Evolutionary conservation across 2,329 filamentous ascomycete genomes (phyloP).

Genomic region (Phyllosticta citrichinensis): DNA sequence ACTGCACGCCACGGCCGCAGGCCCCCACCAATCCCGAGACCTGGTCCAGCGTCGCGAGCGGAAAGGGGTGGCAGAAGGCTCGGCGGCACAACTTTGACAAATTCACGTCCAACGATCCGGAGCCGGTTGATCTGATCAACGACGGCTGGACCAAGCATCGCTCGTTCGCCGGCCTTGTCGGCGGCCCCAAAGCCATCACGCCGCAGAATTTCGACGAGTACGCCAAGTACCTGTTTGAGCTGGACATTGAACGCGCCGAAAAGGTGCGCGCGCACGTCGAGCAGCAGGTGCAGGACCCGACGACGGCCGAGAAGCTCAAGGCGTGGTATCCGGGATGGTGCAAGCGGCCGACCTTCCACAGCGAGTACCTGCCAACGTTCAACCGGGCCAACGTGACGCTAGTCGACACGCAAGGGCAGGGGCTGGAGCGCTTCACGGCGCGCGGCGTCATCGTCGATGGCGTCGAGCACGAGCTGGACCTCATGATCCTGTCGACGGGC

Average conservation of each 20-base stretch:
- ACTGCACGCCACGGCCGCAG: constrained; percentile 28
- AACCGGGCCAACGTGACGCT: constrained; percentile 50
- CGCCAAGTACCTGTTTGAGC: constrained; percentile 23
- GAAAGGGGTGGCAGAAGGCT: constrained; percentile 40
- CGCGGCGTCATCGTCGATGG: constrained; percentile 39
- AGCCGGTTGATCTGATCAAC: constrained; percentile 32
- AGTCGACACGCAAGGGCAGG: constrained; percentile 48
- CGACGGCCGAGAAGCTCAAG: constrained; percentile 44
- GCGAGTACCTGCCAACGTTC: constrained; percentile 49
- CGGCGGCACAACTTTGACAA: constrained; percentile 37
- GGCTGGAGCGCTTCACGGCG: constrained; percentile 38
- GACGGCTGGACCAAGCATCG: constrained; percentile 39
- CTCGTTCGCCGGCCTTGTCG: constrained; percentile 31
- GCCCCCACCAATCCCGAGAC: constrained; percentile 31
- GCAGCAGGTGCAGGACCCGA: constrained; percentile 42
- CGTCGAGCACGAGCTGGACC: constrained; percentile 39
- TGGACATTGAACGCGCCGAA: constrained; percentile 37
- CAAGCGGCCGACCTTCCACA: constrained; percentile 54
- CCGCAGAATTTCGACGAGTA: constrained; percentile 26
- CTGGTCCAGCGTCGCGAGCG: constrained; percentile 27
- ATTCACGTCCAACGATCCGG: constrained; percentile 24
- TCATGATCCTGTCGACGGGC: constrained; percentile 39
- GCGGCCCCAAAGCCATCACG: constrained; percentile 20
- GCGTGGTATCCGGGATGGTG: constrained; percentile 54
- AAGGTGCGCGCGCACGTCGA: constrained; percentile 38